phyloP scores from a whole-genome alignment of 495 filamentous ascomycete species.

The Penicillium manginii region DNA sequence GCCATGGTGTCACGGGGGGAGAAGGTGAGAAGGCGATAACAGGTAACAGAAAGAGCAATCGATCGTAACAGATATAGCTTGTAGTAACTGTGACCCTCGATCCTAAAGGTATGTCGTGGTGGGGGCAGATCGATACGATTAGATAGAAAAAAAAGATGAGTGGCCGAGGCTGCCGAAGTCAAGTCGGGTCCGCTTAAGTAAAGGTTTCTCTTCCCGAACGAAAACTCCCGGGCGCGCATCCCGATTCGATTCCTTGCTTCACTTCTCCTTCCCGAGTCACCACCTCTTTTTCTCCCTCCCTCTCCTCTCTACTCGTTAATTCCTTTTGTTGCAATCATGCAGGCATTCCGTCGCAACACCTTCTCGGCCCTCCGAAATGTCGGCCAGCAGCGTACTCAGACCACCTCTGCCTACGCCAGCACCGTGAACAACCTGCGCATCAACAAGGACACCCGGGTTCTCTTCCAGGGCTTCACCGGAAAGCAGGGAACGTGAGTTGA shows the following conservation, averaged over 20 bases:
- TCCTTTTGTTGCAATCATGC: conserved; percentile 47
- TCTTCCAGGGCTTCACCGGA: conserved; percentile 98
- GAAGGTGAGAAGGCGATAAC: conserved; percentile 12
- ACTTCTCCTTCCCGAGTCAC: conserved; percentile 26
- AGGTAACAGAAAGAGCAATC: not conserved
- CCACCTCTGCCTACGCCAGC: conserved; percentile 70
- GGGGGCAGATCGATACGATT: conserved; percentile 21
- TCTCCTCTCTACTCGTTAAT: conserved; percentile 27
- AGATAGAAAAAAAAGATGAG: conserved; percentile 21
- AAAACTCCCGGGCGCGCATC: conserved; percentile 42
- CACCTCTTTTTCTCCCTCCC: conserved; percentile 22
- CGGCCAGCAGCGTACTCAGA: conserved; percentile 62
- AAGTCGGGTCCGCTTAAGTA: conserved; percentile 48
- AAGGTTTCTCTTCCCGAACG: conserved; percentile 48
- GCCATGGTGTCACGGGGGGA: conserved; percentile 50
- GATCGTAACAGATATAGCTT: not conserved
- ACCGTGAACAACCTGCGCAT: conserved; percentile 92
- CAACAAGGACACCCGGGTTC: conserved; percentile 86
- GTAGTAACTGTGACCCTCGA: not conserved
- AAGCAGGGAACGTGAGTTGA: conserved; percentile 94
- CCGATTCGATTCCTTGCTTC: conserved; percentile 27
- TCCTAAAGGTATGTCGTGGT: conserved; percentile 10
- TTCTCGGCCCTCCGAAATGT: conserved; percentile 52
- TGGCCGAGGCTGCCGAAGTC: conserved; percentile 39
- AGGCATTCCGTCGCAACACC: conserved; percentile 57